Evolutionary conservation across 2,329 filamentous ascomycete species (phyloP).

Genomic region (Neoascochyta sp.): DNA sequence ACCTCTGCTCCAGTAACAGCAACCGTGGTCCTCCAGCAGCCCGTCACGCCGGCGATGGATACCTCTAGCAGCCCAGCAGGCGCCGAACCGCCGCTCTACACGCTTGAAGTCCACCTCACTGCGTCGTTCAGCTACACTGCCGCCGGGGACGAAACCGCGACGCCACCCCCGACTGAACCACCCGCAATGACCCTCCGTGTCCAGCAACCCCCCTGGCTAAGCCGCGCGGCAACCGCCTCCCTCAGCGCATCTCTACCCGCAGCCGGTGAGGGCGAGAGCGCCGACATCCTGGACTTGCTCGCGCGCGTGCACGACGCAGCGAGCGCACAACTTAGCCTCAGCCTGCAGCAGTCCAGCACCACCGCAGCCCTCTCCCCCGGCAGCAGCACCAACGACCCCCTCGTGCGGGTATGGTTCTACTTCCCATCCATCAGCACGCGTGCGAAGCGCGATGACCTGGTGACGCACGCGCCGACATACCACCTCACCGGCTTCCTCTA

Average conservation of each 20-base stretch:
- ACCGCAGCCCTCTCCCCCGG: not conserved
- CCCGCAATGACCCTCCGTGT: conserved; percentile 19
- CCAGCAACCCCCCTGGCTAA: conserved; percentile 25
- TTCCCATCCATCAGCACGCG: conserved; percentile 60
- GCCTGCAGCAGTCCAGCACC: conserved; percentile 1
- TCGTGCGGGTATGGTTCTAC: conserved; percentile 60
- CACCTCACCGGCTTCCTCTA: conserved; percentile 57
- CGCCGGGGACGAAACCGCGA: no score
- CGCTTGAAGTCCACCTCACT: conserved; percentile 17
- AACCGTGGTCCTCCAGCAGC: conserved; percentile 11
- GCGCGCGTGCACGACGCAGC: conserved; percentile 21
- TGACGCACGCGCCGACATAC: conserved; percentile 52
- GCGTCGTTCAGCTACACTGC: conserved; percentile 15
- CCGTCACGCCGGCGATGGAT: no score
- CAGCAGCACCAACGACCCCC: conserved; percentile 2
- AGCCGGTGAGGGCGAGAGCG: conserved; percentile 2
- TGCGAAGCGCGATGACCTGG: conserved; percentile 56
- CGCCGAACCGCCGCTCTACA: conserved; percentile 1
- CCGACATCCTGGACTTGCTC: conserved; percentile 20
- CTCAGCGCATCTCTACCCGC: conserved; percentile 9
- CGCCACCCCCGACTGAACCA: conserved; percentile 13
- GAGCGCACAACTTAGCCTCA: conserved; percentile 3
- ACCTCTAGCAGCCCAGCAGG: no score
- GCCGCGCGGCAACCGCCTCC: conserved; percentile 14
- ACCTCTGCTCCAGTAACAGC: no score